phyloP scores from a whole-genome alignment of 805 yeast genomes.

The Lachancea cidri region DNA sequence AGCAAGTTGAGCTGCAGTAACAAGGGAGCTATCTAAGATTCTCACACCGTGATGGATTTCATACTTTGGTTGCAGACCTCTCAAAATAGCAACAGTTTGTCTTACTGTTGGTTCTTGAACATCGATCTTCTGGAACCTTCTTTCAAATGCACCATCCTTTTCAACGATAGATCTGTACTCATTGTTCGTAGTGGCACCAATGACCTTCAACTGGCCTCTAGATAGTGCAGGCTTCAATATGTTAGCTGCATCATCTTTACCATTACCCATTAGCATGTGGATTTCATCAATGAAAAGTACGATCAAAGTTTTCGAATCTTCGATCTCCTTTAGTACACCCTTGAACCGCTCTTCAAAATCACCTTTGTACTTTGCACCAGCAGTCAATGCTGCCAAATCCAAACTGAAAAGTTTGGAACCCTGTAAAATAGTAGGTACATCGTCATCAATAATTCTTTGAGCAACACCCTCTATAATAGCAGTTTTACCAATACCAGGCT shows the following conservation, averaged over 20 bases:
- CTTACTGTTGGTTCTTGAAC: slow-evolving; percentile 89
- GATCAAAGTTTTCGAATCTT: slow-evolving; percentile 78
- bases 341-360: slow-evolving; percentile 92
- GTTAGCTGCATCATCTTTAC: slow-evolving; percentile 95
- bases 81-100: slow-evolving; percentile 91
- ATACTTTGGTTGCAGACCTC: slow-evolving; percentile 93
- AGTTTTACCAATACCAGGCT: slow-evolving; percentile 99
- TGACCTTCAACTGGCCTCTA: slow-evolving; percentile 92
- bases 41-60: slow-evolving; percentile 98
- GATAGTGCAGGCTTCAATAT: slow-evolving; percentile 95
- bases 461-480: slow-evolving; percentile 98
- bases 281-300: slow-evolving; percentile 94
- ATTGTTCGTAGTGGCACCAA: slow-evolving; percentile 95
- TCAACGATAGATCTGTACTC: slow-evolving; percentile 91
- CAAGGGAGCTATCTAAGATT: slow-evolving; percentile 89
- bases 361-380: slow-evolving; percentile 97
- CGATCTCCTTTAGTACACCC: slow-evolving; percentile 83
- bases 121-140: slow-evolving; percentile 96
- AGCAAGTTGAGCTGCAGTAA: slow-evolving; percentile 90
- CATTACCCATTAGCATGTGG: slow-evolving; percentile 99
- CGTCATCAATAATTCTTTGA: slow-evolving; percentile 91
- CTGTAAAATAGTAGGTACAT: slow-evolving; percentile 84
- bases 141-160: slow-evolving; percentile 97
- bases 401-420: slow-evolving; percentile 78
- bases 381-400: slow-evolving; percentile 94